Conservation (phyloP, 495 filamentous ascomycete genomes). For the Xylaria nigripes region DNA sequence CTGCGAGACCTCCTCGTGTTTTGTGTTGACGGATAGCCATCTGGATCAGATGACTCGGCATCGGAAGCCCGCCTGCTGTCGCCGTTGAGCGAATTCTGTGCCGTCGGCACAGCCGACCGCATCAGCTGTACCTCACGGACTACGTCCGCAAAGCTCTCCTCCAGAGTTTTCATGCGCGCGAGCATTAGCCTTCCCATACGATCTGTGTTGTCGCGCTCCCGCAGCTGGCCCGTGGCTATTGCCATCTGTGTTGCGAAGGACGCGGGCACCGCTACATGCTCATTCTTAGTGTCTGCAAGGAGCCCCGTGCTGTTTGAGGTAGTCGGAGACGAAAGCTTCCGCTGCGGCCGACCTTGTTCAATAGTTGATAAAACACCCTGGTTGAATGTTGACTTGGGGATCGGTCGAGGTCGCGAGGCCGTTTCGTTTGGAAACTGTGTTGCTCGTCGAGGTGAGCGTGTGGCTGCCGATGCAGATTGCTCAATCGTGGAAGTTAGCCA, state of each 20-base stretch:
- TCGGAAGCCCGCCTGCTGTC: constrained; percentile 13
- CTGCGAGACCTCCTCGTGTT: constrained; percentile 9
- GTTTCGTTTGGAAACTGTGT: constrained; percentile 8
- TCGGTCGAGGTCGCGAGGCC: constrained; percentile 14
- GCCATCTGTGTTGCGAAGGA: constrained; percentile 75
- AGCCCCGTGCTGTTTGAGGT: constrained; percentile 66
- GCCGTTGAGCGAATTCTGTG: constrained; percentile 37
- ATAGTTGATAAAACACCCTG: constrained; percentile 24
- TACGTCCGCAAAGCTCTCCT: constrained; percentile 77
- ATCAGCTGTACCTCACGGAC: constrained; percentile 73
- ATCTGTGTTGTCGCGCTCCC: constrained; percentile 49
- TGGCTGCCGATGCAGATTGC: constrained; percentile 12
- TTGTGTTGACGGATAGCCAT: constrained; percentile 4
- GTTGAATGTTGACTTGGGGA: constrained; percentile 23
- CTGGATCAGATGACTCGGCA: background rate
- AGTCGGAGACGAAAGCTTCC: constrained; percentile 43
- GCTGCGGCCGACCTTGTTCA: constrained; percentile 22
- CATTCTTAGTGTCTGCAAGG: constrained; percentile 58
- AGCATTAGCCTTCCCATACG: constrained; percentile 74
- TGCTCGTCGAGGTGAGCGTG: constrained; percentile 21
- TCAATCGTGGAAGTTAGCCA: constrained; percentile 19
- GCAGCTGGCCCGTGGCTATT: constrained; percentile 51
- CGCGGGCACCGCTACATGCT: constrained; percentile 57
- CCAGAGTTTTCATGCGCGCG: constrained; percentile 84
- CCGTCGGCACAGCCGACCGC: constrained; percentile 34